phyloP scores from a whole-genome alignment of 306 rosid genomes.

The Herpetospermum pedunculosum region DNA sequence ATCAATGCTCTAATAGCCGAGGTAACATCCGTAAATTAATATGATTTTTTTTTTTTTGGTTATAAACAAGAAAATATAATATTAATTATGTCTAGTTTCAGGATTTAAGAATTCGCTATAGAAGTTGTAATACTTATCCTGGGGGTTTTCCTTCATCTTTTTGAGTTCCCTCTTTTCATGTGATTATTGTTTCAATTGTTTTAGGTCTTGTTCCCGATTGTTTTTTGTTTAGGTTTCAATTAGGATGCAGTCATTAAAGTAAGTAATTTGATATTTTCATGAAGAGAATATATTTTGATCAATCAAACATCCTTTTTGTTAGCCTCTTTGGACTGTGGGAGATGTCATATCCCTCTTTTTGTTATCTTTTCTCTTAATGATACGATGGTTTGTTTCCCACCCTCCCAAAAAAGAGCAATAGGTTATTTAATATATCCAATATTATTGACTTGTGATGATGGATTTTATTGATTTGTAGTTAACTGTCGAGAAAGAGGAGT shows the following conservation, averaged over 20 bases:
- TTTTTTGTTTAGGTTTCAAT: neutral
- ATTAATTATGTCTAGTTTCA: neutral
- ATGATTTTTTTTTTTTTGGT: neutral
- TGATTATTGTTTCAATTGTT: neutral
- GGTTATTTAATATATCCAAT: neutral
- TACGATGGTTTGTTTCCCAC: neutral
- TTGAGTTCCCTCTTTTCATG: neutral
- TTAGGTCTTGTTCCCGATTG: neutral
- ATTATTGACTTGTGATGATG: neutral
- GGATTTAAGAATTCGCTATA: neutral
- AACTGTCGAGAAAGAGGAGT: constrained; percentile 82
- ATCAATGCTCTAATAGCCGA: constrained; percentile 69
- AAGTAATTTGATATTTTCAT: neutral
- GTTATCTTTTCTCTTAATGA: neutral
- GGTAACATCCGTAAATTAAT: constrained; percentile 36
- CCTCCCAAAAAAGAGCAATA: neutral
- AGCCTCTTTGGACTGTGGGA: neutral
- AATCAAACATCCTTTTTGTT: neutral
- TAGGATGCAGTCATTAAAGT: neutral
- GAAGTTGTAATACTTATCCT: neutral
- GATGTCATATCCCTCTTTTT: neutral
- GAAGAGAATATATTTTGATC: neutral
- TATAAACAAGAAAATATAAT: neutral
- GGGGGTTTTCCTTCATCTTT: neutral
- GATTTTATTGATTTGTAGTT: constrained; percentile 35